phyloP scores from a whole-genome alignment of 768 basidiomycete species.

The Termitomyces sp. region DNA sequence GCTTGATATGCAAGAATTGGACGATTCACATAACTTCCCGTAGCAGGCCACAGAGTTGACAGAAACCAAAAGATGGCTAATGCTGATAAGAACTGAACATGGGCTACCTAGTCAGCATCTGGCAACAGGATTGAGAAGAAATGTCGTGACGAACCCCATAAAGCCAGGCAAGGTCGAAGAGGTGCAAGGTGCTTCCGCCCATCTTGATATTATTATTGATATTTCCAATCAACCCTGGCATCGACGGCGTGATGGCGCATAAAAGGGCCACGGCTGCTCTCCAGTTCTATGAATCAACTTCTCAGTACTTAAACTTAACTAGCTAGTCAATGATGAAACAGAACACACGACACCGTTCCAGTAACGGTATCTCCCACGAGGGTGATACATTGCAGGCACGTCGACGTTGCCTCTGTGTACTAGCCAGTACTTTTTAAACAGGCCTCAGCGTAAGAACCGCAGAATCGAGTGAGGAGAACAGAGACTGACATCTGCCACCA shows the following conservation, averaged over 20 bases:
- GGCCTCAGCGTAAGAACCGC: neutral
- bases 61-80: neutral
- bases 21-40: neutral
- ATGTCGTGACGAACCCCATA: slow-evolving; percentile 48
- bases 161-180: slow-evolving; percentile 74
- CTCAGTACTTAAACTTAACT: no score
- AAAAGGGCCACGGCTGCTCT: slow-evolving; percentile 66
- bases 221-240: slow-evolving; percentile 76
- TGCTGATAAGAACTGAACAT: neutral
- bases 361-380: slow-evolving; percentile 73
- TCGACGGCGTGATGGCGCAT: slow-evolving; percentile 58
- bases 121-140: neutral
- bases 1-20: neutral
- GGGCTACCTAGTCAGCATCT: neutral
- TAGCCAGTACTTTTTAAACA: slow-evolving; percentile 62
- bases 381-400: slow-evolving; percentile 81
- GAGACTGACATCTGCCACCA: slow-evolving; percentile 39
- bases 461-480: neutral
- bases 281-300: slow-evolving; percentile 56
- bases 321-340: slow-evolving; percentile 13
- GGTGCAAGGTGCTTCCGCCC: slow-evolving; percentile 48
- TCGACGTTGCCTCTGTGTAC: slow-evolving; percentile 68
- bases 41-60: neutral
- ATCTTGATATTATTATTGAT: slow-evolving; percentile 56
- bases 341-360: slow-evolving; percentile 60